Evolutionary conservation across 768 basidiomycete species (phyloP).

Genomic region (Amylocystis lapponica): DNA sequence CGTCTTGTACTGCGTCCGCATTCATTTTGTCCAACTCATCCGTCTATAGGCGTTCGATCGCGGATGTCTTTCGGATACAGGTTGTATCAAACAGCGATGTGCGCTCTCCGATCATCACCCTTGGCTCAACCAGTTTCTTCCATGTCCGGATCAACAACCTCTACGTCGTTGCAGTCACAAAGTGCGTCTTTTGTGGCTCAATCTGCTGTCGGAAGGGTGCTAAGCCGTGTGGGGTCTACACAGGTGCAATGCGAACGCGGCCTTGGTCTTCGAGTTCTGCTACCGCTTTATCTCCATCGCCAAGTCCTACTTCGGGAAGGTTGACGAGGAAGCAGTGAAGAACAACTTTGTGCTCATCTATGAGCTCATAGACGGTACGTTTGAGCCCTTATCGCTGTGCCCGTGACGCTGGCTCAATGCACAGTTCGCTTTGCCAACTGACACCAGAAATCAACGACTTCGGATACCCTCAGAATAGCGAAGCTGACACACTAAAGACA

Average conservation of each 20-base stretch:
- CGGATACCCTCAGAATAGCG: conserved; percentile 98
- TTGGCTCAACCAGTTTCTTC: conserved; percentile 98
- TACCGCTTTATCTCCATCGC: conserved; percentile 95
- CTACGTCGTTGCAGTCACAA: conserved; percentile 93
- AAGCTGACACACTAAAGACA: conserved; percentile 94
- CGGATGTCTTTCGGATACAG: conserved; percentile 97
- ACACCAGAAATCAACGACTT: conserved; percentile 90
- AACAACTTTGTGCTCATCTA: conserved; percentile 99
- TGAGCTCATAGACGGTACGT: conserved; percentile 91
- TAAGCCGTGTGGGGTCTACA: background rate
- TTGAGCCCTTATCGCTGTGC: background rate
- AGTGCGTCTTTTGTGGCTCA: conserved; percentile 59
- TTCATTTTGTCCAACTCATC: conserved; percentile 1
- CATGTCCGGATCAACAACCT: conserved; percentile 95
- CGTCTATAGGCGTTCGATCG: conserved; percentile 77
- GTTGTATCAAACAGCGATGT: conserved; percentile 98
- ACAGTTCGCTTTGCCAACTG: no score
- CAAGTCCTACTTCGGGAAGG: conserved; percentile 95
- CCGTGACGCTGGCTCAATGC: background rate
- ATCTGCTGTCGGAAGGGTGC: no score
- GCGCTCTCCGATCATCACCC: conserved; percentile 92
- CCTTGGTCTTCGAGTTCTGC: conserved; percentile 95
- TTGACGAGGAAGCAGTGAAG: conserved; percentile 97
- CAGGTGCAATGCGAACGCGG: conserved; percentile 95
- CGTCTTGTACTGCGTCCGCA: background rate